These are phyloP conservation scores for Mucuna pruriens DNA, from an alignment of 306 rosid species.

Conservation along the genomic window DNA sequence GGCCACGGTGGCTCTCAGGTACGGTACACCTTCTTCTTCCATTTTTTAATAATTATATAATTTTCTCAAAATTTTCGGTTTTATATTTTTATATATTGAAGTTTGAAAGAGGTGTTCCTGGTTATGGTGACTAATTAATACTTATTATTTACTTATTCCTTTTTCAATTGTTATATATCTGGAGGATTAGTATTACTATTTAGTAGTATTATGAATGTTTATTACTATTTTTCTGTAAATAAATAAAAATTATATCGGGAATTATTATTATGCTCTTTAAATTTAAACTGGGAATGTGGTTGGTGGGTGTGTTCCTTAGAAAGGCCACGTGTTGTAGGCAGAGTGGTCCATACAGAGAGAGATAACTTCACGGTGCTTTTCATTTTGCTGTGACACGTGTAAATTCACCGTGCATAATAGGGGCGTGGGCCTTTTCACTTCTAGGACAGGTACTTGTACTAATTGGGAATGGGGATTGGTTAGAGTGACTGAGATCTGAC, in stretches of 20 bases:
- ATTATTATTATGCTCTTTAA: conserved; percentile 8
- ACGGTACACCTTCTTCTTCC: background rate
- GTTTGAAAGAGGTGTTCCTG: background rate
- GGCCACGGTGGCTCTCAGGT: conserved; percentile 95
- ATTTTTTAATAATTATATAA: background rate
- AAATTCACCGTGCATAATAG: background rate
- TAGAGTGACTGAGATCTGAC: background rate
- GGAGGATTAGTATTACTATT: background rate
- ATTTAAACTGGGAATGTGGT: conserved; percentile 41
- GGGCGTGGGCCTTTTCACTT: conserved; percentile 4
- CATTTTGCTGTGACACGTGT: conserved; percentile 49
- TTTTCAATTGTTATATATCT: background rate
- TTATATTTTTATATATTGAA: background rate
- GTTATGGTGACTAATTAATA: background rate
- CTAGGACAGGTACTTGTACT: background rate
- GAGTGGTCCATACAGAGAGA: conserved; percentile 50
- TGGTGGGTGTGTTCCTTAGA: conserved; percentile 14
- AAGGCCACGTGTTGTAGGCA: conserved; percentile 40
- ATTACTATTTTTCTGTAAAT: background rate
- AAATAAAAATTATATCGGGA: background rate
- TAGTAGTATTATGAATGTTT: background rate
- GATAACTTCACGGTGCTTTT: conserved; percentile 34
- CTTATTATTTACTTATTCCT: background rate
- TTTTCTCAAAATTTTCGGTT: background rate
- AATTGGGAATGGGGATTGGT: background rate